These are phyloP conservation scores for Cytospora chrysosperma DNA, from an alignment of 2,329 filamentous ascomycete genomes.

Conservation along the genomic window DNA sequence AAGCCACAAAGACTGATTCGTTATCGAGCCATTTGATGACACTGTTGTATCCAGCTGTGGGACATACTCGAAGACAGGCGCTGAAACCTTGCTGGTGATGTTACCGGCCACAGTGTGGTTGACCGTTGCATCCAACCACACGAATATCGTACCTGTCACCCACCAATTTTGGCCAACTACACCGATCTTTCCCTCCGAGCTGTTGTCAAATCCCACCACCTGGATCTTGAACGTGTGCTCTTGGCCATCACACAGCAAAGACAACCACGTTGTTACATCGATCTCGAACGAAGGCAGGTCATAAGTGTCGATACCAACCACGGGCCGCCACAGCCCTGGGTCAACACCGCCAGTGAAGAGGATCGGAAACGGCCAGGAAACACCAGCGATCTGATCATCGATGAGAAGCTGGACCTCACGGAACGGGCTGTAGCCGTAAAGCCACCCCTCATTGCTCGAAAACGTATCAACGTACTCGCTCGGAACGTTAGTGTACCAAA, in stretches of 20 bases:
- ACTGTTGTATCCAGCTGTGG: conserved; percentile 27
- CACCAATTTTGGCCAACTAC: conserved; percentile 62
- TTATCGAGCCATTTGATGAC: conserved; percentile 26
- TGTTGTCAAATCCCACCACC: conserved; percentile 39
- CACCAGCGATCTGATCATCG: conserved; percentile 60
- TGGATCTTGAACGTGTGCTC: conserved; percentile 24
- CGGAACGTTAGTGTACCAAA: conserved; percentile 69
- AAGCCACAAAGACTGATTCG: conserved; percentile 34
- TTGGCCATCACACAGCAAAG: conserved; percentile 54
- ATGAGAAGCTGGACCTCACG: conserved; percentile 66
- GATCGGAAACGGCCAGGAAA: conserved; percentile 67
- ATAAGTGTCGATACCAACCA: conserved; percentile 68
- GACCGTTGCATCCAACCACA: conserved; percentile 54
- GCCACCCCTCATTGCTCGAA: conserved; percentile 42
- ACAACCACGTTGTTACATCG: conserved; percentile 65
- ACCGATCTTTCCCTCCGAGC: conserved; percentile 43
- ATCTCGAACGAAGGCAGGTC: conserved; percentile 67
- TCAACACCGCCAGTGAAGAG: conserved; percentile 70
- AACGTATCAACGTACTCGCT: conserved; percentile 56
- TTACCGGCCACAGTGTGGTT: conserved; percentile 27
- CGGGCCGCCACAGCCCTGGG: conserved; percentile 66
- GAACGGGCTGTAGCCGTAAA: conserved; percentile 64
- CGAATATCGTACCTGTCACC: conserved; percentile 64
- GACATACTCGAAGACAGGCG: conserved; percentile 29
- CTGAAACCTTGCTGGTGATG: conserved; percentile 26